These are phyloP conservation scores for Penicillium expansum DNA, from an alignment of 2,329 filamentous ascomycete species.

Conservation along the genomic window DNA sequence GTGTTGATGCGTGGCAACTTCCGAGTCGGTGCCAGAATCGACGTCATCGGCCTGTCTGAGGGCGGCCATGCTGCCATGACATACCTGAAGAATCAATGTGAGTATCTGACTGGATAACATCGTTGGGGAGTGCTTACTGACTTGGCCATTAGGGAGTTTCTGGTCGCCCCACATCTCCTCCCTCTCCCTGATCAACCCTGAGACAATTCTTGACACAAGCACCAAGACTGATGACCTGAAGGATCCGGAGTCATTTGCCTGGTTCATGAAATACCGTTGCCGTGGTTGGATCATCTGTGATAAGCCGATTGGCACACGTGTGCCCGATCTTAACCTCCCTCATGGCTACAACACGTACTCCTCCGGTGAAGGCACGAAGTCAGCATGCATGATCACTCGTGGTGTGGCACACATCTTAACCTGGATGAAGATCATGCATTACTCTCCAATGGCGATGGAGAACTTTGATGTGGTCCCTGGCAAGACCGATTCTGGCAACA, in stretches of 20 bases:
- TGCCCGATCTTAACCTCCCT: slow-evolving; percentile 55
- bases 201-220: slow-evolving; percentile 33
- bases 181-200: slow-evolving; percentile 41
- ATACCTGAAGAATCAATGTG: slow-evolving; percentile 58
- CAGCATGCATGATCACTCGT: slow-evolving; percentile 62
- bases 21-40: slow-evolving; percentile 53
- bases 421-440: slow-evolving; percentile 61
- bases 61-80: slow-evolving; percentile 58
- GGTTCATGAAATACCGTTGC: slow-evolving; percentile 51
- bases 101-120: slow-evolving; percentile 31
- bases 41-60: slow-evolving; percentile 70
- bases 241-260: slow-evolving; percentile 21
- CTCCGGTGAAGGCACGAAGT: slow-evolving; percentile 58
- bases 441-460: not conserved
- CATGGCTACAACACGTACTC: slow-evolving; percentile 68
- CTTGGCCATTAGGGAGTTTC: slow-evolving; percentile 31
- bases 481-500: not conserved
- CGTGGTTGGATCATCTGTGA: slow-evolving; percentile 60
- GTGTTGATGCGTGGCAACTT: slow-evolving; percentile 48
- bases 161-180: slow-evolving; percentile 43
- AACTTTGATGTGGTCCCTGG: not conserved
- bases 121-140: not conserved
- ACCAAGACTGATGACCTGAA: slow-evolving; percentile 15
- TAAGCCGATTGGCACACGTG: slow-evolving; percentile 51
- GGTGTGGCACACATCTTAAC: slow-evolving; percentile 50